Percentiles rank a stretch among this genome's conserved stretches.
Conservation (phyloP, 805 yeast genomes). For the Saccharomycopsis sp. region DNA sequence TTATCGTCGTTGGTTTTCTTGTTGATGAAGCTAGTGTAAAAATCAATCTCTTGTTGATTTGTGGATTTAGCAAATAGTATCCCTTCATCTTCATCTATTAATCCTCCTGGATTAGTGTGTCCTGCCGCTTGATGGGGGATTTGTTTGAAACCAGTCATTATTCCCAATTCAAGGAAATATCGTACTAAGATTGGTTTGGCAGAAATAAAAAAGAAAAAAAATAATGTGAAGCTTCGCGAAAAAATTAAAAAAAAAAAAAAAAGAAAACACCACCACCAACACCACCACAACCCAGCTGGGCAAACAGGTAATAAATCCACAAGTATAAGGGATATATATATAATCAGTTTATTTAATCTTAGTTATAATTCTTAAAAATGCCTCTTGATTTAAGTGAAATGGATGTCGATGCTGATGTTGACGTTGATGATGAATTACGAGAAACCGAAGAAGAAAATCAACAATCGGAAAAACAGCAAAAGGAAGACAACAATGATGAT, state of each 20-base stretch:
- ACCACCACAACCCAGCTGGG: no score
- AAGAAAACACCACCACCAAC: no score
- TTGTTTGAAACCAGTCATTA: constrained; percentile 12
- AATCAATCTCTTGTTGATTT: constrained; percentile 58
- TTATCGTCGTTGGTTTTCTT: constrained; percentile 24
- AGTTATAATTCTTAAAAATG: no score
- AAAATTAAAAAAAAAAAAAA: no score
- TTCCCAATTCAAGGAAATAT: no score
- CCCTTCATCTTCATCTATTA: constrained; percentile 51
- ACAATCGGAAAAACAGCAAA: constrained; percentile 22
- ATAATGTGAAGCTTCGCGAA: no score
- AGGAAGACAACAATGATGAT: constrained; percentile 24
- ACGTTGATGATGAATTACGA: constrained; percentile 25
- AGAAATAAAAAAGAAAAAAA: no score
- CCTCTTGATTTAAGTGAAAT: constrained; percentile 20
- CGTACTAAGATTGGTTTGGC: no score
- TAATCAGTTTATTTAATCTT: no score
- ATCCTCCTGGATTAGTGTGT: constrained; percentile 75
- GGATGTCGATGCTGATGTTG: constrained; percentile 23
- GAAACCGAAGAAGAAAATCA: constrained; percentile 22
- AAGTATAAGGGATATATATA: no score
- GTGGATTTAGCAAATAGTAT: constrained; percentile 69
- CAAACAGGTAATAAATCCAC: no score
- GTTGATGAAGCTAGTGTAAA: constrained; percentile 43
- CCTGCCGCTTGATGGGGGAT: constrained; percentile 79